These are phyloP conservation scores for Tuber umbilicatum DNA, from an alignment of 495 filamentous ascomycete species.

Conservation along the genomic window DNA sequence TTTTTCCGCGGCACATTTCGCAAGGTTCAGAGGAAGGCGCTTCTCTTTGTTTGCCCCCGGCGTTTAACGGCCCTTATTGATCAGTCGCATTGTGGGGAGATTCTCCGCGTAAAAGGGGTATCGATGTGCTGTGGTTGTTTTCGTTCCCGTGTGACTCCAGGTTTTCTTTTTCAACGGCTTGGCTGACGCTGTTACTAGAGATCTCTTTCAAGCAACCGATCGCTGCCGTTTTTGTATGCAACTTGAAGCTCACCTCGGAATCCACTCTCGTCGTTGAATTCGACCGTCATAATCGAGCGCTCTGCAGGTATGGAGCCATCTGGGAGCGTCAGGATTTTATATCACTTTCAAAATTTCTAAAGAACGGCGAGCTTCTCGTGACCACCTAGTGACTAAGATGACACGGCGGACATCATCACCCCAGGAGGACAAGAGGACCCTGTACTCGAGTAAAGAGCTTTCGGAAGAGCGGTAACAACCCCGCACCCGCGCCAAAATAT, in stretches of 20 bases:
- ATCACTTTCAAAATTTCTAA: background rate
- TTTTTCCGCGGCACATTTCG: background rate
- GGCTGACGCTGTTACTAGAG: background rate
- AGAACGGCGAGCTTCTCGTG: background rate
- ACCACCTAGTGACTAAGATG: background rate
- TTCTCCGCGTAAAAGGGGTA: constrained; percentile 1
- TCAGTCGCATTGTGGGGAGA: background rate
- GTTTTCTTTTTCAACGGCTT: background rate
- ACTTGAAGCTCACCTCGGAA: background rate
- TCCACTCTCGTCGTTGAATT: background rate
- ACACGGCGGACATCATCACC: background rate
- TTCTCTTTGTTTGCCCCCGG: background rate
- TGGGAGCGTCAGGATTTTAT: constrained; percentile 1
- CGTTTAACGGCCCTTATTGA: background rate
- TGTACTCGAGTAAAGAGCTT: background rate
- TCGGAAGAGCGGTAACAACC: background rate
- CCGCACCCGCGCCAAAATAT: background rate
- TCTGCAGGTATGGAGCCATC: background rate
- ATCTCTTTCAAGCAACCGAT: constrained; percentile 1
- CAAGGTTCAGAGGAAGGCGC: background rate
- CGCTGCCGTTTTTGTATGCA: constrained; percentile 4
- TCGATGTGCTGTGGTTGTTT: background rate
- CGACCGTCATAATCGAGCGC: background rate
- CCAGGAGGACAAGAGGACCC: background rate
- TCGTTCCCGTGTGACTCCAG: background rate